These are phyloP conservation scores for Arthrobotrys musiformis DNA, from an alignment of 2,329 filamentous ascomycete species.

Conservation along the genomic window DNA sequence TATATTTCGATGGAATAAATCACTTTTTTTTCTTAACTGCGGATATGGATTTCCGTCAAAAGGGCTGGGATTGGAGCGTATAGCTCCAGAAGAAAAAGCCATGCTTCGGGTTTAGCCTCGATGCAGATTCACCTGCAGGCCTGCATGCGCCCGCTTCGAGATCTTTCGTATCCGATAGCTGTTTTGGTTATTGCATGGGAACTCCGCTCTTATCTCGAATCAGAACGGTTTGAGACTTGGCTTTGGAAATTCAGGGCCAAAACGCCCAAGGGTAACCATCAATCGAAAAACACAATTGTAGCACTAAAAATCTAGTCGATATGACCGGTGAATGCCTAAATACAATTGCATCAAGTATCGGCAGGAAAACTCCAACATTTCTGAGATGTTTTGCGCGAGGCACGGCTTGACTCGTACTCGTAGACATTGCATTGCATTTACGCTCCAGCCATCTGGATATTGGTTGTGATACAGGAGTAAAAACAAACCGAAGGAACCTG, in stretches of 20 bases:
- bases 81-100: not conserved
- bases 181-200: slow-evolving; percentile 1
- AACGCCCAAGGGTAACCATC: not conserved
- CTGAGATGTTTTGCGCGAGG: not conserved
- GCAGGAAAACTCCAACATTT: slow-evolving; percentile 3
- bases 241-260: not conserved
- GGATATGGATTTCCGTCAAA: not conserved
- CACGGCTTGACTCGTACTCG: not conserved
- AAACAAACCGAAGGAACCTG: not conserved
- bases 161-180: slow-evolving; percentile 3
- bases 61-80: not conserved
- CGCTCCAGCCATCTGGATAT: not conserved
- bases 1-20: too few species aligned
- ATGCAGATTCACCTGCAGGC: too few species aligned
- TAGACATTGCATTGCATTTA: not conserved
- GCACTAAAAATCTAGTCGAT: not conserved
- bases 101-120: not conserved
- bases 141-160: not conserved
- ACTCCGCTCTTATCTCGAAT: not conserved
- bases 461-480: slow-evolving; percentile 1
- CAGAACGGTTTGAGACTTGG: not conserved
- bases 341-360: not conserved
- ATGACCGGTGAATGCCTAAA: not conserved
- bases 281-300: not conserved
- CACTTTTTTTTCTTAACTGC: too few species aligned